phyloP scores from a whole-genome alignment of 345 rosid species.

The Moricandia moricandioides region DNA sequence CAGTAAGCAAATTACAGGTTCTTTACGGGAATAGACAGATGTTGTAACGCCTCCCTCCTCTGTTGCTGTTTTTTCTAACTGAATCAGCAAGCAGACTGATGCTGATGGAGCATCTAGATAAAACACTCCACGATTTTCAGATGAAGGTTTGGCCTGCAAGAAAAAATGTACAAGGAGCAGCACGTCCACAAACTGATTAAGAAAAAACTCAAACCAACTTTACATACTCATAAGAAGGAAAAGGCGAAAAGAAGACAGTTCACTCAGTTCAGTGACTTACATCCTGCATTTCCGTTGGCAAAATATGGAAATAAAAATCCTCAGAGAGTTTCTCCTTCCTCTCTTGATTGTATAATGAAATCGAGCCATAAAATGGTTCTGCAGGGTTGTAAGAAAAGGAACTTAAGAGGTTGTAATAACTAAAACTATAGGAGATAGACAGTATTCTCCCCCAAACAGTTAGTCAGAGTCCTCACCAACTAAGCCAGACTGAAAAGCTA shows the following conservation, averaged over 20 bases:
- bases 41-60: slow-evolving; percentile 93
- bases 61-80: slow-evolving; percentile 88
- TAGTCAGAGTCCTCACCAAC: slow-evolving; percentile 57
- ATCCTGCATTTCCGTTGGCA: slow-evolving; percentile 75
- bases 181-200: background rate
- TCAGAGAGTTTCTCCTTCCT: slow-evolving; percentile 94
- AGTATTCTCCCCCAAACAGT: too few species aligned
- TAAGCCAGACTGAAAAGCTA: slow-evolving; percentile 86
- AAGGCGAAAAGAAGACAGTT: background rate
- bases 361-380: slow-evolving; percentile 97
- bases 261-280: slow-evolving; percentile 47
- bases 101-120: slow-evolving; percentile 93
- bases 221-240: slow-evolving; percentile 4
- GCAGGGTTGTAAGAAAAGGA: slow-evolving; percentile 35
- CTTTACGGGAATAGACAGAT: slow-evolving; percentile 98
- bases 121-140: slow-evolving; percentile 76
- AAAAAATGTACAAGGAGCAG: slow-evolving; percentile 15
- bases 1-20: slow-evolving; percentile 62
- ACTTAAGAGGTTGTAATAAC: slow-evolving; percentile 13
- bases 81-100: slow-evolving; percentile 81
- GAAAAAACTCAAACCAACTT: background rate
- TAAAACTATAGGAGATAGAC: slow-evolving; percentile 14
- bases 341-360: slow-evolving; percentile 84
- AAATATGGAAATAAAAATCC: slow-evolving; percentile 72
- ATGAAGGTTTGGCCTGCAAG: slow-evolving; percentile 57